Base-by-base conservation (phyloP, 108 stramenopile species). In the Cyclotella sp. region DNA sequence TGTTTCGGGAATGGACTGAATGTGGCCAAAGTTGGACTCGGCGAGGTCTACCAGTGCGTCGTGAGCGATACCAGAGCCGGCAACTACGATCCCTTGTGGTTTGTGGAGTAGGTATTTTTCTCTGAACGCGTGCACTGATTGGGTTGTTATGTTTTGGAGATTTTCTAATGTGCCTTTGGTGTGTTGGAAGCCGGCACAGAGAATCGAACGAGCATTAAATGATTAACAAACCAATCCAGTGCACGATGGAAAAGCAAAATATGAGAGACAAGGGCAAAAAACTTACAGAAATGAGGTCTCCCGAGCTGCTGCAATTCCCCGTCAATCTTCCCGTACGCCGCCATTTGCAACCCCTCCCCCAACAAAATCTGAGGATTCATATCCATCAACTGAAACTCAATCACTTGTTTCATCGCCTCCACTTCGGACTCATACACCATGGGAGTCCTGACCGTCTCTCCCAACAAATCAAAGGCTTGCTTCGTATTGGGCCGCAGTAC, bases 11-110 rank as follows among this genome's bases (percentile, higher is more conserved):
- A 16, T 16, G 16, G 44, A 46, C 45, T 68, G 49, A 61, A 96
- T 74, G 47, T 85, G 75, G 26, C 91, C 92, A 79, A 99, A 98
- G 76, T 94, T 71, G 53, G 88, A 70, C 7, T 83, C 60, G 29
- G 94, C 97, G 22, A 97, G 74, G 29, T 84, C 88, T 7, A 99
- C 95, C 30, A 99, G 66, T 42, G 87, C 78, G 18, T 94, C 94
- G 86, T 99, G 99, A 18, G 86, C 87, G 44, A 99, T 89, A 7
- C 99, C 99, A 28, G 98, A 94, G 18, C 93, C 98, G 8, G 95
- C 93, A 44, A 99, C 79, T 9, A 99, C 97, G 73, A 97, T 84
- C 28, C 86, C 86, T 15, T 83, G 29, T 12, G 97, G 90, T 65
- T 89, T 92, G 30, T 86, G 49, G 26, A 93, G 61, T 53, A 97